Base-by-base conservation (phyloP, 305 asterid species). In the Solanum hybrid region DNA sequence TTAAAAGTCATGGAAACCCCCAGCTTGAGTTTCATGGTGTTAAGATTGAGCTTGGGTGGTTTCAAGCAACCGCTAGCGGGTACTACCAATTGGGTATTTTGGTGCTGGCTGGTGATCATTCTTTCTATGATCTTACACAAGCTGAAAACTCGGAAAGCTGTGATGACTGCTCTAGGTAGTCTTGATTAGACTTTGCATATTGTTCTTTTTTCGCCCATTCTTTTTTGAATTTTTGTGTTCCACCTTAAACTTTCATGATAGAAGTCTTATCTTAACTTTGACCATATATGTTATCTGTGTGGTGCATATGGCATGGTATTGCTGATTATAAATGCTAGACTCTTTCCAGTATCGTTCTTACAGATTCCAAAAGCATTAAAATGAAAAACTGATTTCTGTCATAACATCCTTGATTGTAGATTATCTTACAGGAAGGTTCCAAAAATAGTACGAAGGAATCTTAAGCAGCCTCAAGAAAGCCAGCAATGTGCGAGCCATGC, bases 21-120 rank as follows among this genome's bases (percentile, higher is more conserved):
- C 99, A 97, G 92, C 97, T 97, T 86, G 97, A 96, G 92, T 97
- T 97, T 94, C 99, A 97, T 56, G 96, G 99, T 73, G 98, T 94
- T 85, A 95, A 94, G 93, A 86, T 95, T 80, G 98, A 96, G 93
- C 96, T 96, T 13, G 98, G 98, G 34, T 97, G 99, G 99, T 95
- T 96, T 94, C 99, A 96, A 89, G 98, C 95, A 87, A 97, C 99
- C 32, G 94, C 98, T 86, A 96, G 96, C 88, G 99, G 99, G 86
- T 97, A 95, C 89, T 97, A 97, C 90, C 99, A 97, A 91, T 91
- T 97, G 93, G 99, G 99, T 34, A 92, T 95, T 89, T 91, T 96
- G 95, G 98, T 97, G 90, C 93, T 95, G 89, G 93, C 96, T 84
- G 98, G 99, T 72, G 96, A 94, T 90, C 91, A 90, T 92, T 91